A percentile compares a stretch with the other conserved stretches of the same genome.
These are phyloP conservation scores for Penicillium cinerascens DNA, from an alignment of 495 filamentous ascomycete genomes.

Conservation along the genomic window DNA sequence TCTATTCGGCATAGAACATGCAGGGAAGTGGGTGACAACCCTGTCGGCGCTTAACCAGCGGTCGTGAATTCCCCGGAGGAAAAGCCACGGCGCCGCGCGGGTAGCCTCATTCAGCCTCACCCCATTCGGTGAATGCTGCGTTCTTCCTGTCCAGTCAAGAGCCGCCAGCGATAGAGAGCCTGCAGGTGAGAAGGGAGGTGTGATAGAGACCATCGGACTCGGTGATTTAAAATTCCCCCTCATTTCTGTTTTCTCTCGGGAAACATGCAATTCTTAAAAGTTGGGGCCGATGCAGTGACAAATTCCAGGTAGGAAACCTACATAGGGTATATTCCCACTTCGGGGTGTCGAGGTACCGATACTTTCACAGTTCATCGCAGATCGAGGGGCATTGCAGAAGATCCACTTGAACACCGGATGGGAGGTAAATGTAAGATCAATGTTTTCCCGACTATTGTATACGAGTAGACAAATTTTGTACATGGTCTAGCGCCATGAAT, in stretches of 20 bases:
- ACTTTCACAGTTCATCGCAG: no score
- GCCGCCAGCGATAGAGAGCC: constrained; percentile 11
- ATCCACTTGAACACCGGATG: neutral
- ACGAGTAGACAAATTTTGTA: neutral
- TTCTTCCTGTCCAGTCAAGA: constrained; percentile 21
- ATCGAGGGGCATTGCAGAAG: no score
- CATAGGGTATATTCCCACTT: neutral
- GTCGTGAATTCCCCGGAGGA: constrained; percentile 23
- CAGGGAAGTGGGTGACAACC: constrained; percentile 1
- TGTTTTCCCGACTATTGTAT: neutral
- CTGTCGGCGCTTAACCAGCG: constrained; percentile 27
- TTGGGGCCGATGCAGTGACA: neutral
- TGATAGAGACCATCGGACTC: neutral
- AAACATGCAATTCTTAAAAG: neutral
- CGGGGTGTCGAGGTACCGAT: no score
- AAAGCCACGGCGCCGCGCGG: constrained; percentile 22
- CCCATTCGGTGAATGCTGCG: neutral
- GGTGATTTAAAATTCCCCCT: neutral
- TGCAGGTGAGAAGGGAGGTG: neutral
- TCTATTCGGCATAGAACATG: neutral
- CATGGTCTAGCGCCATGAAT: neutral
- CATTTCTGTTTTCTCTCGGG: neutral
- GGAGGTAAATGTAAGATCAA: neutral
- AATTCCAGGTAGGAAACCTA: neutral
- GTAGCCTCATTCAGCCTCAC: constrained; percentile 26